phyloP scores from a whole-genome alignment of 371 early-diverging fungal species.

The Gilbertella persicaria region DNA sequence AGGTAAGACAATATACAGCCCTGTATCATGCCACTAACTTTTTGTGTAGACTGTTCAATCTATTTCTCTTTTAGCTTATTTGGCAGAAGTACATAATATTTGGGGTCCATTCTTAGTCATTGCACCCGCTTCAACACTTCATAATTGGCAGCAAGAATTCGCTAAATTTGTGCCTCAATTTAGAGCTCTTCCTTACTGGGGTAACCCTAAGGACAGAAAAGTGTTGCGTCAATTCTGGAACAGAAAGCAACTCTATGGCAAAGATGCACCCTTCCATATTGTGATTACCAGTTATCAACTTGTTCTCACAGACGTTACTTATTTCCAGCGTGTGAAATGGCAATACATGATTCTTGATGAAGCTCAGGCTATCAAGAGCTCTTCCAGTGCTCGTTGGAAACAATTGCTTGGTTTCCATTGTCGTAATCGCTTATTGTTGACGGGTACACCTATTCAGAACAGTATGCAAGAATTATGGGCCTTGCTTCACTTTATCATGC shows the following conservation, averaged over 20 bases:
- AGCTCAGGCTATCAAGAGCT: slow-evolving; percentile 98
- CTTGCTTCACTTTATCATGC: slow-evolving; percentile 98
- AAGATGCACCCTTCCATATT: slow-evolving; percentile 90
- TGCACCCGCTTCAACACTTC: slow-evolving; percentile 94
- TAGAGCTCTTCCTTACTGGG: slow-evolving; percentile 92
- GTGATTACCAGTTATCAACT: slow-evolving; percentile 96
- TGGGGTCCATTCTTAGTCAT: slow-evolving; percentile 97
- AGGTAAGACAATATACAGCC: slow-evolving; percentile 25
- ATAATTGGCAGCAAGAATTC: slow-evolving; percentile 98
- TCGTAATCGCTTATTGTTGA: slow-evolving; percentile 90
- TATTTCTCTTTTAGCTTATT: slow-evolving; percentile 89
- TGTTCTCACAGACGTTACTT: slow-evolving; percentile 85
- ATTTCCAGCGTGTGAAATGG: slow-evolving; percentile 92
- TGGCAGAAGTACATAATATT: slow-evolving; percentile 88
- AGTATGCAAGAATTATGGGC: slow-evolving; percentile 96
- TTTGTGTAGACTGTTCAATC: slow-evolving; percentile 89
- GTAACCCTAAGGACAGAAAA: slow-evolving; percentile 88
- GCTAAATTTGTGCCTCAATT: slow-evolving; percentile 89
- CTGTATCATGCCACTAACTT: neutral
- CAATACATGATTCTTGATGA: slow-evolving; percentile 99
- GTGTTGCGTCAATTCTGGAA: slow-evolving; percentile 84
- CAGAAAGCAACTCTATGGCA: slow-evolving; percentile 73
- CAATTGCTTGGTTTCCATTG: slow-evolving; percentile 90
- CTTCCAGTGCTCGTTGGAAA: slow-evolving; percentile 90
- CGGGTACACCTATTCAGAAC: slow-evolving; percentile 98